phyloP scores from a whole-genome alignment of 768 basidiomycete species.

The Tricholoma matsutake region DNA sequence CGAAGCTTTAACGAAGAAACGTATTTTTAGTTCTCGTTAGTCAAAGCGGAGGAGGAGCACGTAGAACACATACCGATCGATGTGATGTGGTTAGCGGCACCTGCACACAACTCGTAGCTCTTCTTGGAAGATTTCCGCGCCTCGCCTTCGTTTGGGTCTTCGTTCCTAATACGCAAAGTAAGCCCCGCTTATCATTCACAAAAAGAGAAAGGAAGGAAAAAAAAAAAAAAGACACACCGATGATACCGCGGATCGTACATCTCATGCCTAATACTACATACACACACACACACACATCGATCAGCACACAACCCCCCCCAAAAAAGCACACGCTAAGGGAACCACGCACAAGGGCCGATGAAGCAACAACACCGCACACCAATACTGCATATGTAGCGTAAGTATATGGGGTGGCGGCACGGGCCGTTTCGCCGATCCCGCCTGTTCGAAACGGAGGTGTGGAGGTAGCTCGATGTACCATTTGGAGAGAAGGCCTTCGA shows the following conservation, averaged over 20 bases:
- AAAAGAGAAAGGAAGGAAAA: too few species aligned
- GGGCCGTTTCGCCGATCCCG: conserved; percentile 39
- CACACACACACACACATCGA: conserved; percentile 1
- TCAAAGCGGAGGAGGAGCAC: background rate
- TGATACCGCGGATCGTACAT: conserved; percentile 34
- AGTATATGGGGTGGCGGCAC: conserved; percentile 61
- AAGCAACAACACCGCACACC: conserved; percentile 72
- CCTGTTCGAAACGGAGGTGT: conserved; percentile 62
- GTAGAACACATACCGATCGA: conserved; percentile 47
- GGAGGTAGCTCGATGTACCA: conserved; percentile 74
- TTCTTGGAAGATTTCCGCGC: conserved; percentile 52
- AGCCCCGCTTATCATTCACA: too few species aligned
- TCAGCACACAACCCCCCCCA: conserved; percentile 6
- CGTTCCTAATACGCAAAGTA: background rate
- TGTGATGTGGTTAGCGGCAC: conserved; percentile 78
- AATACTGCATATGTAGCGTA: conserved; percentile 83
- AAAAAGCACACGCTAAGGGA: conserved; percentile 1
- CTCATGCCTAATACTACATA: conserved; percentile 37
- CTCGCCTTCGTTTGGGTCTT: conserved; percentile 48
- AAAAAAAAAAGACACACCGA: conserved; percentile 27
- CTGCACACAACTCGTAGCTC: conserved; percentile 69
- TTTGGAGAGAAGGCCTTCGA: conserved; percentile 65
- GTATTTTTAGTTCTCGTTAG: background rate
- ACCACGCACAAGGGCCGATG: conserved; percentile 75
- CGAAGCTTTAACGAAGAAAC: conserved; percentile 35